phyloP scores from a whole-genome alignment of 2,329 filamentous ascomycete genomes.

The Berkeleyomyces rouxiae region DNA sequence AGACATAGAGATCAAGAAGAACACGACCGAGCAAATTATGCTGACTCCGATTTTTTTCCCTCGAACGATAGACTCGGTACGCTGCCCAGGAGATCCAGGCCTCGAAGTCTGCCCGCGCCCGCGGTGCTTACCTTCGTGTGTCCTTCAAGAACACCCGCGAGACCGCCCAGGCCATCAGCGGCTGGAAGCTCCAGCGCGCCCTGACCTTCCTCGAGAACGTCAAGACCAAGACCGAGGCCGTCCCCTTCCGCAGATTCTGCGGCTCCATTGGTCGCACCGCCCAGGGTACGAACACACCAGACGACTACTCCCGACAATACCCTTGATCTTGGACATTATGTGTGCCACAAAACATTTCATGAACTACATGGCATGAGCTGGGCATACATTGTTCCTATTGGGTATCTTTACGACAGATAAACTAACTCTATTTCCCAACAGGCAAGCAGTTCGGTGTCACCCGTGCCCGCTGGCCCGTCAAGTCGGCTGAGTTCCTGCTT shows the following conservation, averaged over 20 bases:
- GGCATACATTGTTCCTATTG: slow-evolving; percentile 18
- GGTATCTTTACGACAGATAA: background rate
- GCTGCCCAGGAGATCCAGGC: slow-evolving; percentile 73
- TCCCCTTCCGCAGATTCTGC: slow-evolving; percentile 95
- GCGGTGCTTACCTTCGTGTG: slow-evolving; percentile 96
- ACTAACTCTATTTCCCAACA: slow-evolving; percentile 22
- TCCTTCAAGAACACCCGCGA: slow-evolving; percentile 99
- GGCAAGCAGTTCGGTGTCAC: slow-evolving; percentile 98
- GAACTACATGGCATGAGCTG: slow-evolving; percentile 1
- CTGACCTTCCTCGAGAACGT: slow-evolving; percentile 97
- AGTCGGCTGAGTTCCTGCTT: slow-evolving; percentile 97
- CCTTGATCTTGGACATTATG: background rate
- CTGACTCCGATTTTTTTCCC: slow-evolving; percentile 2
- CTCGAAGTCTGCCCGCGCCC: slow-evolving; percentile 90
- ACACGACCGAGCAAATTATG: slow-evolving; percentile 3
- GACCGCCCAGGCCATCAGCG: slow-evolving; percentile 98
- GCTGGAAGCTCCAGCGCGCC: slow-evolving; percentile 93
- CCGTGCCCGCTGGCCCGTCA: slow-evolving; percentile 96
- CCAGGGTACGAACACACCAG: slow-evolving; percentile 66
- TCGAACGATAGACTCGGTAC: slow-evolving; percentile 65
- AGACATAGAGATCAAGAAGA: background rate
- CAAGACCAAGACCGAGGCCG: slow-evolving; percentile 87
- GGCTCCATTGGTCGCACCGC: slow-evolving; percentile 89
- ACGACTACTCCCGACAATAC: background rate
- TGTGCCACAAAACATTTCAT: background rate